These are phyloP conservation scores for Phytomonas francai DNA, from an alignment of 208 protist species.

Conservation along the genomic window DNA sequence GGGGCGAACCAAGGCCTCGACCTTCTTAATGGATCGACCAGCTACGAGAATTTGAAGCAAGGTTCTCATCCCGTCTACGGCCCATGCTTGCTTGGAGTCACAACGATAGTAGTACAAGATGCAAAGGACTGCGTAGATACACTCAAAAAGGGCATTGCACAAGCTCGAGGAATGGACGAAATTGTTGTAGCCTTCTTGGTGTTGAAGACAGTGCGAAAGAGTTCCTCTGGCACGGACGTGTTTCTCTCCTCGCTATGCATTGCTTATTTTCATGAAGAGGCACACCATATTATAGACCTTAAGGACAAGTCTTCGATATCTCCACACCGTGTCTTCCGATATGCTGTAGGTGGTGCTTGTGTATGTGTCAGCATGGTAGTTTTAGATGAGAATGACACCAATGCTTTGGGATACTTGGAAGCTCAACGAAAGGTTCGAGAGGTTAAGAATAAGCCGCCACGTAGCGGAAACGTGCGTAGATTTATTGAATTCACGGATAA, in stretches of 20 bases:
- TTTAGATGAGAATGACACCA: conserved; percentile 24
- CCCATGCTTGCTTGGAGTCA: conserved; percentile 56
- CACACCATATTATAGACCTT: conserved; percentile 37
- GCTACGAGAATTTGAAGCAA: conserved; percentile 37
- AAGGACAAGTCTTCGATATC: conserved; percentile 50
- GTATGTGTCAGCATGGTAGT: conserved; percentile 44
- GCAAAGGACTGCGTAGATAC: conserved; percentile 25
- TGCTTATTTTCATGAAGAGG: conserved; percentile 35
- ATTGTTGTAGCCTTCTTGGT: conserved; percentile 57
- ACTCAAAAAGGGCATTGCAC: conserved; percentile 37
- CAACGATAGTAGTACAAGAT: conserved; percentile 31
- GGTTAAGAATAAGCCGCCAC: conserved; percentile 65
- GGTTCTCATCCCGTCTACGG: conserved; percentile 68
- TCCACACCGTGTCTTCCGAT: conserved; percentile 60
- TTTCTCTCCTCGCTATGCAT: conserved; percentile 68
- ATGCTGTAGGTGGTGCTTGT: conserved; percentile 60
- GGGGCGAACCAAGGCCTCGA: conserved; percentile 12
- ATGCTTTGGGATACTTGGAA: conserved; percentile 35
- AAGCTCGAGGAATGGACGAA: conserved; percentile 40
- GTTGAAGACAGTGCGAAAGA: conserved; percentile 63
- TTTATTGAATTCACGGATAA: conserved; percentile 70
- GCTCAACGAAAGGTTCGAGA: conserved; percentile 66
- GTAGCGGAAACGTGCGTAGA: conserved; percentile 63
- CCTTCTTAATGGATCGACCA: not conserved
- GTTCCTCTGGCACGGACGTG: conserved; percentile 38